A percentile compares a stretch with the other conserved stretches of the same genome.
These are phyloP conservation scores for Discostella stelligera DNA, from an alignment of 352 stramenopile species.

Conservation along the genomic window DNA sequence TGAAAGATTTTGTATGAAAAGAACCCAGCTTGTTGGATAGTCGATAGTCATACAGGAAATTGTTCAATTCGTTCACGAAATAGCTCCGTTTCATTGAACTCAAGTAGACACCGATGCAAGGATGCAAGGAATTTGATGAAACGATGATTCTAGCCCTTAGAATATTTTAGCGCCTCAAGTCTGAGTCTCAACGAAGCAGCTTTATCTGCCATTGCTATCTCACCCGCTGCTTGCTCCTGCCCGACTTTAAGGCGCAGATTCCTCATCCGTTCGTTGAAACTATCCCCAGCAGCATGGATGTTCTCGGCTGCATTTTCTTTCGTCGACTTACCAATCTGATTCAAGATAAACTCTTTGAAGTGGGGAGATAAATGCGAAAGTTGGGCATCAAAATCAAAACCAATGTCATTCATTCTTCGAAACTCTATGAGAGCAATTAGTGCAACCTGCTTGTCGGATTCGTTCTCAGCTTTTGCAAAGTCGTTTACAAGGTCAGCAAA, in stretches of 20 bases:
- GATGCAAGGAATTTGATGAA: neutral
- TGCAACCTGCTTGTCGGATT: conserved; percentile 18
- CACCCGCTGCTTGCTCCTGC: conserved; percentile 7
- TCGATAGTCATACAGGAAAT: no score
- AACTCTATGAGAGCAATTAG: conserved; percentile 29
- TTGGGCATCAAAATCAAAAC: conserved; percentile 45
- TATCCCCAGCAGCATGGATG: neutral
- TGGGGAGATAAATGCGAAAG: conserved; percentile 35
- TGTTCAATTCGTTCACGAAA: no score
- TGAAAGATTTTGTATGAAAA: no score
- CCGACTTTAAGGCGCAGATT: conserved; percentile 25
- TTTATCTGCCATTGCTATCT: conserved; percentile 9
- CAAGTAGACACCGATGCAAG: no score
- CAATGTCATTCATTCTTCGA: conserved; percentile 33
- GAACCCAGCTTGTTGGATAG: no score
- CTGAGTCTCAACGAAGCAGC: conserved; percentile 32
- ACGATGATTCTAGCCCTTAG: neutral
- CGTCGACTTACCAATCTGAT: conserved; percentile 30
- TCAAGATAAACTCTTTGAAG: conserved; percentile 36
- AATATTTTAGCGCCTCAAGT: conserved; percentile 44
- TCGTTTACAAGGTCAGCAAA: conserved; percentile 42
- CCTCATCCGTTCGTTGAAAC: conserved; percentile 29
- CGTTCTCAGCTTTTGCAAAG: conserved; percentile 29
- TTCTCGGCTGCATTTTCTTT: conserved; percentile 32
- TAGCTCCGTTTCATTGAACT: no score